These are phyloP conservation scores for Psilocybe sp. DNA, from an alignment of 768 basidiomycete genomes.

Conservation along the genomic window DNA sequence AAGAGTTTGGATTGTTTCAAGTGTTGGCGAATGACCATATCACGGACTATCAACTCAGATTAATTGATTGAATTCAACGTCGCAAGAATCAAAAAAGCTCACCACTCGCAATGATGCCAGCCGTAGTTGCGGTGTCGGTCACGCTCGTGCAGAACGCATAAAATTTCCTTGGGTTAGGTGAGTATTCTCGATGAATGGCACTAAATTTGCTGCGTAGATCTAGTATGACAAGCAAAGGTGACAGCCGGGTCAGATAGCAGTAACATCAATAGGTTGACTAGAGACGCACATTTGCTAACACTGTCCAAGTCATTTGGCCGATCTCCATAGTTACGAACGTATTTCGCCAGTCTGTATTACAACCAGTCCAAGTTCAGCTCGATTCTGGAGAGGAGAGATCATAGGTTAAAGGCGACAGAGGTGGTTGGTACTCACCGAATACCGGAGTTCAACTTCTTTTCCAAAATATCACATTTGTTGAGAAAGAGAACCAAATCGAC, in stretches of 20 bases:
- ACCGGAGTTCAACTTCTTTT: slow-evolving; percentile 63
- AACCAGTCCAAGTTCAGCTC: not conserved
- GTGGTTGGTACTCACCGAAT: slow-evolving; percentile 33
- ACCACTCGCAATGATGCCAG: slow-evolving; percentile 78
- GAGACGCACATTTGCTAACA: slow-evolving; percentile 63
- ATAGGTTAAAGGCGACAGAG: slow-evolving; percentile 1
- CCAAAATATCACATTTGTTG: slow-evolving; percentile 85
- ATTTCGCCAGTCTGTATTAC: slow-evolving; percentile 51
- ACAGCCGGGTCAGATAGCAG: not conserved
- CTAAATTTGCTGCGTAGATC: slow-evolving; percentile 71
- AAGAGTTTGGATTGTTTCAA: slow-evolving; percentile 70
- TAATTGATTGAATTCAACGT: slow-evolving; percentile 22
- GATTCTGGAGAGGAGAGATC: slow-evolving; percentile 1
- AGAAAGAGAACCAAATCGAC: slow-evolving; percentile 84
- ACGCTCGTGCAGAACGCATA: slow-evolving; percentile 79
- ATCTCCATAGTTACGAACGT: slow-evolving; percentile 72
- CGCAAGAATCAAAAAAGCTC: slow-evolving; percentile 20
- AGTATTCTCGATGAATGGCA: slow-evolving; percentile 75
- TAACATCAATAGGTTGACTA: not conserved
- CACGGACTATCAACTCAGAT: slow-evolving; percentile 49
- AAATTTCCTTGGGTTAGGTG: slow-evolving; percentile 70
- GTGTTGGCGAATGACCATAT: slow-evolving; percentile 81
- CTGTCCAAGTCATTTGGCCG: slow-evolving; percentile 67
- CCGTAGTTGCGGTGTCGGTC: slow-evolving; percentile 70
- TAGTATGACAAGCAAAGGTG: slow-evolving; percentile 16